A percentile compares a stretch with the other conserved stretches of the same genome.
Conservation (phyloP, 305 asterid species). For the Fraxinus ornus region DNA sequence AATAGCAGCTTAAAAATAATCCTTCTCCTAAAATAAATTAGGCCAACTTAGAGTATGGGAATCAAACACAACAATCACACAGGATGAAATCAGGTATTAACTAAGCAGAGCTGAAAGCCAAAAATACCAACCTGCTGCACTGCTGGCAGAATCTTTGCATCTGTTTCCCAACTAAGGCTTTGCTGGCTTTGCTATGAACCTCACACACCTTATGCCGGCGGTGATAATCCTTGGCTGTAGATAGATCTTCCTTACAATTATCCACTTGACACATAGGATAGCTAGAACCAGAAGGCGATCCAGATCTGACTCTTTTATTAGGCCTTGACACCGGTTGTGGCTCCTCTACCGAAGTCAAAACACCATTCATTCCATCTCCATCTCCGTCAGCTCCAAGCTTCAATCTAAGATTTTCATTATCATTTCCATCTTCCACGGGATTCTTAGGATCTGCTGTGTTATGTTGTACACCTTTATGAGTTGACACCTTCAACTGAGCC, state of each 20-base stretch:
- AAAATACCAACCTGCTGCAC: slow-evolving; percentile 52
- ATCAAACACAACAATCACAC: not conserved
- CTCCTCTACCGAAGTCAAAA: slow-evolving; percentile 37
- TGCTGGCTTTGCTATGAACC: slow-evolving; percentile 72
- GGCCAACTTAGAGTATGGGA: not conserved
- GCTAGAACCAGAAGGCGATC: slow-evolving; percentile 65
- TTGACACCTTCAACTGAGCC: slow-evolving; percentile 24
- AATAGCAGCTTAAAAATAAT: slow-evolving; percentile 7
- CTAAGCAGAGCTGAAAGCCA: not conserved
- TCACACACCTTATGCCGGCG: slow-evolving; percentile 86
- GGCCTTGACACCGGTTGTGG: slow-evolving; percentile 52
- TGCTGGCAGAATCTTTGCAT: slow-evolving; percentile 94
- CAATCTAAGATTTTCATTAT: slow-evolving; percentile 40
- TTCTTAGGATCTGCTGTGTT: slow-evolving; percentile 24
- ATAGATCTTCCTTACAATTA: slow-evolving; percentile 68
- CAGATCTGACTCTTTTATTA: slow-evolving; percentile 65
- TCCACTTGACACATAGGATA: slow-evolving; percentile 85
- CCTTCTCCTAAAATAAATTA: slow-evolving; percentile 6
- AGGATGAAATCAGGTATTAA: not conserved
- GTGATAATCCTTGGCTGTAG: slow-evolving; percentile 78
- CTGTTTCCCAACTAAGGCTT: slow-evolving; percentile 68
- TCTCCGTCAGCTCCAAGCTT: slow-evolving; percentile 49
- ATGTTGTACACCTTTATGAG: slow-evolving; percentile 28
- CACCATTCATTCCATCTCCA: slow-evolving; percentile 30
- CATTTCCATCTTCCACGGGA: slow-evolving; percentile 20